Evolutionary conservation across 805 yeast genomes (phyloP), one percentile per base, ranked within the genome.

Genomic region (Saccharomyces jurei): DNA sequence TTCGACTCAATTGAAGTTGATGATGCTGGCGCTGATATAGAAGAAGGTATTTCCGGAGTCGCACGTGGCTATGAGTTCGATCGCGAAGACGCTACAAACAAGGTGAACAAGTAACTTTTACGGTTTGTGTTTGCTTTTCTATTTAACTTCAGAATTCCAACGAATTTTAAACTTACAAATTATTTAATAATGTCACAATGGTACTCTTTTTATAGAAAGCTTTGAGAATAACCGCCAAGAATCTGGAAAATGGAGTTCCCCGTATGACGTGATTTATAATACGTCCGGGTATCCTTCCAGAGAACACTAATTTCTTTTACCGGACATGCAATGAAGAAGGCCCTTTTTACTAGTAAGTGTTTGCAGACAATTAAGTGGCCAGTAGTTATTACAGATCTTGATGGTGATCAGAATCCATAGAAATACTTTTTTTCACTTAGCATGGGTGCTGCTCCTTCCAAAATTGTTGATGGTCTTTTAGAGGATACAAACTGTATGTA

Each of bases 31-130:
- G 96, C 97, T 0, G 68, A 76, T 0, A 78, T 89, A 0, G 96
- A 90, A 65, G 83, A 85, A 59, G 99, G 99, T 1, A 76, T 85
- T 49, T 76, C 80, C 2, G 99, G 99, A 44, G 81, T 92, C 54
- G 99, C 99, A 1, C 77, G 98, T 60, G 96, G 94, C 2, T 94
- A 92, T 63, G 79, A 75, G 48, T 72, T 67, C 52, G 81, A 77
- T 59, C 56, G 56, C 25, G 31, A 41, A 11, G 64, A 56, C 47
- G 61, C 60, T 2, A 49, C 11, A 17, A 17, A 29, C 41, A 48
- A 48, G 32, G 31, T n/a, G 14, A 10, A 29, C 27, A n/a, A 36
- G 25, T 36, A 17, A n/a, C 10, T 9, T 25, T 17, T 6, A 21
- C 25, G 5, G 13, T 10, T 17, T 6, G 4, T 21, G 11, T 6